A percentile compares a stretch with the other conserved stretches of the same genome.
Evolutionary conservation across 805 yeast genomes (phyloP).

Genomic region (Barnettozyma wickerhamii): DNA sequence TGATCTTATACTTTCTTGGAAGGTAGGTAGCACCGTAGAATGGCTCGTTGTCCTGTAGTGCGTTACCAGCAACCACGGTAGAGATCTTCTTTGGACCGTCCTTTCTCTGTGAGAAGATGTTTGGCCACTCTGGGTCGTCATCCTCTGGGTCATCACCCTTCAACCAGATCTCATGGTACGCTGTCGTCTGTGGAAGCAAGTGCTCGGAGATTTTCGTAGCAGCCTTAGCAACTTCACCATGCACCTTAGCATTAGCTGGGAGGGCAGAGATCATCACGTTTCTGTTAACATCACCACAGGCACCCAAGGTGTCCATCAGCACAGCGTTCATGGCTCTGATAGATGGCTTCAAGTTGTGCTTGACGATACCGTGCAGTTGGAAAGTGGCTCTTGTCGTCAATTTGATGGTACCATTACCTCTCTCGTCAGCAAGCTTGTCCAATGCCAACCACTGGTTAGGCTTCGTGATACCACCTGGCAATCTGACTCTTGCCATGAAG

Average conservation of each 20-base stretch:
- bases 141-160: conserved; percentile 78
- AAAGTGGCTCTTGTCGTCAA: conserved; percentile 95
- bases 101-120: conserved; percentile 58
- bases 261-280: conserved; percentile 91
- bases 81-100: conserved; percentile 79
- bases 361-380: conserved; percentile 93
- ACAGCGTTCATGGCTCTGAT: conserved; percentile 90
- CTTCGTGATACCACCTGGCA: conserved; percentile 88
- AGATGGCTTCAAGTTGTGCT: conserved; percentile 82
- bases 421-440: conserved; percentile 72
- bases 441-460: conserved; percentile 87
- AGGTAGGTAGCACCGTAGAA: conserved; percentile 80
- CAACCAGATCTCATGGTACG: conserved; percentile 96
- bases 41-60: conserved; percentile 81
- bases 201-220: conserved; percentile 72
- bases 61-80: conserved; percentile 81
- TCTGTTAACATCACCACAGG: conserved; percentile 98
- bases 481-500: conserved; percentile 94
- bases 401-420: conserved; percentile 92
- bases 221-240: conserved; percentile 61
- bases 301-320: conserved; percentile 91
- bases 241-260: conserved; percentile 80
- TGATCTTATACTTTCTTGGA: conserved; percentile 94
- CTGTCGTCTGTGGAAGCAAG: conserved; percentile 86
- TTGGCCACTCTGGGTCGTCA: conserved; percentile 54